Percentiles rank a stretch among this genome's conserved stretches.
Conservation (phyloP, 1,139 yeast genomes). For the Yamadazyma songkhlaensis region DNA sequence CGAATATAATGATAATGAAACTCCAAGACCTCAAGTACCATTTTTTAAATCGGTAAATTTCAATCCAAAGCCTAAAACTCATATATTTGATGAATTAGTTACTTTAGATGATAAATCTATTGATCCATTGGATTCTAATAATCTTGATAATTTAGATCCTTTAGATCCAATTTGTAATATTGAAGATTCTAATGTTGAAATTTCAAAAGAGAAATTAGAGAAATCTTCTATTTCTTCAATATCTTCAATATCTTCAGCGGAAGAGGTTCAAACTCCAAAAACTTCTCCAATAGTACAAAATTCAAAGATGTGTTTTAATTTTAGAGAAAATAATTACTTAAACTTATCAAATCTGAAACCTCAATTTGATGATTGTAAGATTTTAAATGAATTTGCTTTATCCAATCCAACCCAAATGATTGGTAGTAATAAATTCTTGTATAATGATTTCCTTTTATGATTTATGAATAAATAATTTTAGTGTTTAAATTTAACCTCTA, state of each 20-base stretch:
- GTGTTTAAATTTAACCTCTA: not conserved
- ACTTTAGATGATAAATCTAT: slow-evolving; percentile 15
- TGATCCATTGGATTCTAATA: not conserved
- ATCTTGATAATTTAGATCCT: not conserved
- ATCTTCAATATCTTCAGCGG: slow-evolving; percentile 9
- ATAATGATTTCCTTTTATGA: slow-evolving; percentile 48
- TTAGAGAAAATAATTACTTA: slow-evolving; percentile 44
- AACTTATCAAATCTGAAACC: slow-evolving; percentile 35
- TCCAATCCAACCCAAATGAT: slow-evolving; percentile 55
- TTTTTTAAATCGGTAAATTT: slow-evolving; percentile 42
- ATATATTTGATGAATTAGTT: slow-evolving; percentile 40
- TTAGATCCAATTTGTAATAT: not conserved
- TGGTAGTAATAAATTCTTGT: slow-evolving; percentile 46
- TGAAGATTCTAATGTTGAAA: not conserved
- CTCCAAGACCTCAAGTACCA: slow-evolving; percentile 22
- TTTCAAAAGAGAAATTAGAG: not conserved
- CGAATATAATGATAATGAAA: slow-evolving; percentile 1
- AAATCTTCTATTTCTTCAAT: not conserved
- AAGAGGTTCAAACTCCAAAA: slow-evolving; percentile 18
- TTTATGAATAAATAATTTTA: slow-evolving; percentile 3
- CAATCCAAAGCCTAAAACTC: slow-evolving; percentile 29
- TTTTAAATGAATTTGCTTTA: slow-evolving; percentile 45
- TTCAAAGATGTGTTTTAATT: slow-evolving; percentile 41
- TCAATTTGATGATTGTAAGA: slow-evolving; percentile 21
- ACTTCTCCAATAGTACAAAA: slow-evolving; percentile 18